Percentiles rank a stretch among this genome's conserved stretches.
phyloP scores from a whole-genome alignment of 106 monocot genomes.

The Vanilla planifolia region DNA sequence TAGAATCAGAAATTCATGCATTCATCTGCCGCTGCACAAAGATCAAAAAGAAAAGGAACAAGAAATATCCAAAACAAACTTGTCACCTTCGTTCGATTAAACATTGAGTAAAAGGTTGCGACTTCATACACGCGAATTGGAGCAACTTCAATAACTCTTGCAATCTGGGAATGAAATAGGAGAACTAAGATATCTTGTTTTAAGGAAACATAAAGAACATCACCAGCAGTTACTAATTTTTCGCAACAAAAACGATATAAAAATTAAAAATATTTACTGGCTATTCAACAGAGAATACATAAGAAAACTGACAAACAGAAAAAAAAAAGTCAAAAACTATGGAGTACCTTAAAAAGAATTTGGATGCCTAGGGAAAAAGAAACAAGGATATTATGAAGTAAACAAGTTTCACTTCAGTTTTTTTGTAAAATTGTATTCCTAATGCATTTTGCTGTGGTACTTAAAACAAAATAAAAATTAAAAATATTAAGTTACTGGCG shows the following conservation, averaged over 20 bases:
- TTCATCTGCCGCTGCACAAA: neutral
- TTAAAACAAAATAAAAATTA: too few relatives aligned
- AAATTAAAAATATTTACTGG: too few relatives aligned
- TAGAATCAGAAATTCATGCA: constrained; percentile 5
- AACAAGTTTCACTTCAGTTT: too few relatives aligned
- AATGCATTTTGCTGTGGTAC: too few relatives aligned
- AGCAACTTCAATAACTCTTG: constrained; percentile 86
- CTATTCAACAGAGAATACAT: neutral
- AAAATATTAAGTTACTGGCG: too few relatives aligned
- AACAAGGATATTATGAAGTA: too few relatives aligned
- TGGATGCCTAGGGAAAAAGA: too few relatives aligned
- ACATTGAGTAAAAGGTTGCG: constrained; percentile 98
- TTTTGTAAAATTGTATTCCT: too few relatives aligned
- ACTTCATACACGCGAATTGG: constrained; percentile 97
- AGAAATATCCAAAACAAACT: neutral
- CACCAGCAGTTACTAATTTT: neutral
- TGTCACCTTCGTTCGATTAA: constrained; percentile 72
- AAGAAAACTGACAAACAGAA: too few relatives aligned
- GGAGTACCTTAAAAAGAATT: too few relatives aligned
- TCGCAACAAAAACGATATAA: too few relatives aligned
- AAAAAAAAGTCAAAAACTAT: too few relatives aligned
- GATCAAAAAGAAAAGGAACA: constrained; percentile 1
- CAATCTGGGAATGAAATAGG: constrained; percentile 35
- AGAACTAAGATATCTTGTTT: neutral
- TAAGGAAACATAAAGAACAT: neutral